Evolutionary conservation across 2,329 filamentous ascomycete species (phyloP).

Genomic region (Alternaria gaisen): DNA sequence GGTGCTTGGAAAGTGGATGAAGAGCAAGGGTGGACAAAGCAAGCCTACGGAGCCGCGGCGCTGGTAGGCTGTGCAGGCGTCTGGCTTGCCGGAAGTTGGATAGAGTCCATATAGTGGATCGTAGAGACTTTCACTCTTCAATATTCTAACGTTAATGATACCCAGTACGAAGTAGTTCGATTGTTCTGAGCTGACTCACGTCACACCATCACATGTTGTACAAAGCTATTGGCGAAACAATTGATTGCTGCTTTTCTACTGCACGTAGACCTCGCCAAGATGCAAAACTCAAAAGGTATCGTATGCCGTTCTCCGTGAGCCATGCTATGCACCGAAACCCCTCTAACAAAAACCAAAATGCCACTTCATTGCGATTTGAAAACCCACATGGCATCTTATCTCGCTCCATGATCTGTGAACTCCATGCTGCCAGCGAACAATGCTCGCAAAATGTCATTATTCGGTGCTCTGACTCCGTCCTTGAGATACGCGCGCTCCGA

Average conservation of each 20-base stretch:
- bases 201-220: neutral
- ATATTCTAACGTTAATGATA: constrained; percentile 12
- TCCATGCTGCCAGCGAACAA: neutral
- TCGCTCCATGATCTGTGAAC: neutral
- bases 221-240: neutral
- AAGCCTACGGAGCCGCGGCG: constrained; percentile 51
- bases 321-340: constrained; percentile 8
- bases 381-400: neutral
- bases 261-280: neutral
- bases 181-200: neutral
- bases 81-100: constrained; percentile 53
- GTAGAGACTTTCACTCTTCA: neutral
- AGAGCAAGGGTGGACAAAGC: constrained; percentile 52
- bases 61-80: constrained; percentile 51
- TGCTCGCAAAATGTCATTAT: neutral
- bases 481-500: too few species aligned
- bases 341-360: neutral
- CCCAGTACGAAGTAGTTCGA: neutral
- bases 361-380: neutral
- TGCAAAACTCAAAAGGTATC: constrained; percentile 11
- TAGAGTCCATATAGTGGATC: constrained; percentile 40
- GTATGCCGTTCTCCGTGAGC: constrained; percentile 4
- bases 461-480: neutral
- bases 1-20: constrained; percentile 48
- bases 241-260: neutral